Conservation (phyloP, 139 green algal genomes). For the Asterochloris sp. region DNA sequence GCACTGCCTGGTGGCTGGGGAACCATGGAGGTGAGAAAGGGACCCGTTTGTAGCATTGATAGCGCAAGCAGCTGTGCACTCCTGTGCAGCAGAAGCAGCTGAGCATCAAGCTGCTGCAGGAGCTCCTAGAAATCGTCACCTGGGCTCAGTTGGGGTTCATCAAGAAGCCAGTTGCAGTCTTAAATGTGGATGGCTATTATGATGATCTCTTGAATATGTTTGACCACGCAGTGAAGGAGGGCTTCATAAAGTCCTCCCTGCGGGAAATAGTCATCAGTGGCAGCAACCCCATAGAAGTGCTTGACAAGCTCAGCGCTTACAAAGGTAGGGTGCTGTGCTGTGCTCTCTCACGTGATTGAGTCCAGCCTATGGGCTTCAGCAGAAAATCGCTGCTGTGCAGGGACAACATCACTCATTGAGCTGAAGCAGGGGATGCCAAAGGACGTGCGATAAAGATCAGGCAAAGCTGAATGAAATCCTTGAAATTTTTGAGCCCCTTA, state of each 20-base stretch:
- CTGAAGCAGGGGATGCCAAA: too few relatives aligned
- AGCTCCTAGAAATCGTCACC: conserved; percentile 80
- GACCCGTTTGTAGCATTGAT: too few relatives aligned
- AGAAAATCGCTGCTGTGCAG: too few relatives aligned
- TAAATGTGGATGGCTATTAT: conserved; percentile 73
- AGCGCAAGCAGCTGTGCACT: too few relatives aligned
- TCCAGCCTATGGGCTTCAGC: too few relatives aligned
- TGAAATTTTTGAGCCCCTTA: too few relatives aligned
- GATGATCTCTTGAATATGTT: conserved; percentile 67
- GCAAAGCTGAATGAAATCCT: too few relatives aligned
- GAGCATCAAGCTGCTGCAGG: conserved; percentile 6
- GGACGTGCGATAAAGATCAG: too few relatives aligned
- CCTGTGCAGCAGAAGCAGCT: neutral
- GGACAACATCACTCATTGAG: too few relatives aligned
- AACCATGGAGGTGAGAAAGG: conserved; percentile 57
- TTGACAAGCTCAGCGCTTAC: conserved; percentile 41
- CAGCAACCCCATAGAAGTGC: conserved; percentile 24
- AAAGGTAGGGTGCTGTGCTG: conserved; percentile 3
- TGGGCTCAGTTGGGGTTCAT: conserved; percentile 83
- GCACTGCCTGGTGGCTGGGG: conserved; percentile 75
- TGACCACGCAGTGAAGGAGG: conserved; percentile 50
- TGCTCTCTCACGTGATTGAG: too few relatives aligned
- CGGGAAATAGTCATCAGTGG: conserved; percentile 36
- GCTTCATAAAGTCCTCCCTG: conserved; percentile 40
- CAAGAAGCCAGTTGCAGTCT: conserved; percentile 67